Conservation (phyloP, 2,329 filamentous ascomycete species). For the Blastomyces silverae region DNA sequence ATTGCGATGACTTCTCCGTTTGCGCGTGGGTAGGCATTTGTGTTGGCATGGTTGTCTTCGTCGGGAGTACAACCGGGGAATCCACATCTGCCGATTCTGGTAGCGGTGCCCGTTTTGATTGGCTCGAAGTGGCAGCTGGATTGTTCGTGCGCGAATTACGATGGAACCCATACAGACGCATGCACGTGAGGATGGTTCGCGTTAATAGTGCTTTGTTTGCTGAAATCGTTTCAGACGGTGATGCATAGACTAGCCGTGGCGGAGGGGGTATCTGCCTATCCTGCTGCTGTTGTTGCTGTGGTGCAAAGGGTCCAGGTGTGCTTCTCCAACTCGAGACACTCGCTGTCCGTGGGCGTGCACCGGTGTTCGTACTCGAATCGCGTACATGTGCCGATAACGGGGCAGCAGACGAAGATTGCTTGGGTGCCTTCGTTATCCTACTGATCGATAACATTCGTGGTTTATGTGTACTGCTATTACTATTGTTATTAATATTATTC, state of each 20-base stretch:
- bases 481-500: not conserved
- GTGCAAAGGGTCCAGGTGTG: not conserved
- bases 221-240: conserved; percentile 22
- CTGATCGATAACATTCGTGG: conserved; percentile 12
- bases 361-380: not conserved
- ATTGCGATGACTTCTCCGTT: not conserved
- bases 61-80: conserved; percentile 19
- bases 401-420: conserved; percentile 1
- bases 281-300: not conserved
- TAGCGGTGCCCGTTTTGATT: not conserved
- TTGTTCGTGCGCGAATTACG: conserved; percentile 27
- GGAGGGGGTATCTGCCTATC: not conserved
- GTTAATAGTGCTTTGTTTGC: conserved; percentile 39
- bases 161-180: conserved; percentile 41
- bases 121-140: not conserved
- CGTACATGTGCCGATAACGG: not conserved
- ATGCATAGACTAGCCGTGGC: not conserved
- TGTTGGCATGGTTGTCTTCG: conserved; percentile 14
- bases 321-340: conserved; percentile 14
- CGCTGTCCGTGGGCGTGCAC: not conserved
- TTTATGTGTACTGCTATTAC: not conserved
- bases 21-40: not conserved
- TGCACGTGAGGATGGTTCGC: conserved; percentile 40
- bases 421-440: conserved; percentile 6
- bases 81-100: conserved; percentile 12